Evolutionary conservation across 371 early-diverging fungal species (phyloP).

Genomic region (Chytridium lagenaria): DNA sequence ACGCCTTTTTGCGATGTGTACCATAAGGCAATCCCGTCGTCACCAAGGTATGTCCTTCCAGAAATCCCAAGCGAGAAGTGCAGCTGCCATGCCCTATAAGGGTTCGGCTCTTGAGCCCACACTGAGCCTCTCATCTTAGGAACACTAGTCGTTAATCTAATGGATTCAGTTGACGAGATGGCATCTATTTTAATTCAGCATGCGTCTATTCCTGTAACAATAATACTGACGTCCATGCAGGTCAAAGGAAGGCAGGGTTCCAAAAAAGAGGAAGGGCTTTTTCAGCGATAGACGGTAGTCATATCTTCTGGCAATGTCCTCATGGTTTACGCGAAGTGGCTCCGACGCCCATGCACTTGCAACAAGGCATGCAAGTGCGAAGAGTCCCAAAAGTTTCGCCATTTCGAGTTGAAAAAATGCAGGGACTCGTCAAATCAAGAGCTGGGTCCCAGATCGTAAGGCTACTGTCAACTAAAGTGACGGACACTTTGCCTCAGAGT

Average conservation of each 20-base stretch:
- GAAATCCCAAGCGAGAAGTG: constrained; percentile 68
- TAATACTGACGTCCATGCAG: constrained; percentile 55
- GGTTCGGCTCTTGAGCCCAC: constrained; percentile 72
- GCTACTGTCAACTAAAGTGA: no score
- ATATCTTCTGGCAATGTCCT: constrained; percentile 41
- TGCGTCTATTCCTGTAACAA: background rate
- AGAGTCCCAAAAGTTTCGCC: background rate
- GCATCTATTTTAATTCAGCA: constrained; percentile 52
- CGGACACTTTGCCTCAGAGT: no score
- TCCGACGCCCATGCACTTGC: background rate
- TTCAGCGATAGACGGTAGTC: constrained; percentile 75
- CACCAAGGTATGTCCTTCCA: constrained; percentile 73
- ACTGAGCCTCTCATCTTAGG: constrained; percentile 70
- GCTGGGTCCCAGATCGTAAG: no score
- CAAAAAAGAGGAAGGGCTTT: constrained; percentile 63
- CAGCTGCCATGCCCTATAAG: constrained; percentile 77
- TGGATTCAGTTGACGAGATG: constrained; percentile 61
- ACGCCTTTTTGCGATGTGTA: constrained; percentile 57
- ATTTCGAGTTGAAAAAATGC: background rate
- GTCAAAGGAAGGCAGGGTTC: constrained; percentile 65
- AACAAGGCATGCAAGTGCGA: background rate
- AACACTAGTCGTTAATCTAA: constrained; percentile 74
- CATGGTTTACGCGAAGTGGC: constrained; percentile 24
- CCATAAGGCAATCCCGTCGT: constrained; percentile 89
- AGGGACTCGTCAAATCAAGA: background rate